phyloP scores from a whole-genome alignment of 768 basidiomycete genomes.

The Paxillus ammoniavirescens region DNA sequence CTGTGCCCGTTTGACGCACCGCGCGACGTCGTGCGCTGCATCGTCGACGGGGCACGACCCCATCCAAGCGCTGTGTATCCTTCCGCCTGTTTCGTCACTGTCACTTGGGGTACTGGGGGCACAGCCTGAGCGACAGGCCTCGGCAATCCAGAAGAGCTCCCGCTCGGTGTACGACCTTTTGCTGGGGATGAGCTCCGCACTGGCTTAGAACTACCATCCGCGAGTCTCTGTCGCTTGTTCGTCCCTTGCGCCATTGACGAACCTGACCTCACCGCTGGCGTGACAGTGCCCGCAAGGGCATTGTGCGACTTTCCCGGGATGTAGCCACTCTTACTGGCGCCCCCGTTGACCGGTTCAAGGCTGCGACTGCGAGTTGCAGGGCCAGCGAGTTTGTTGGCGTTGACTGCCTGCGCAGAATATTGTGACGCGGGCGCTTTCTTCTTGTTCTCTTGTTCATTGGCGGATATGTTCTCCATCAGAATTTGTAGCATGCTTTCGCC shows the following conservation, averaged over 20 bases:
- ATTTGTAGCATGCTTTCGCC: slow-evolving; percentile 79
- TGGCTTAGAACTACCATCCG: slow-evolving; percentile 34
- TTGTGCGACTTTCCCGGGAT: slow-evolving; percentile 31
- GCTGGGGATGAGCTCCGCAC: slow-evolving; percentile 24
- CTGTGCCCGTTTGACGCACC: slow-evolving; percentile 19
- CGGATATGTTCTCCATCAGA: slow-evolving; percentile 69
- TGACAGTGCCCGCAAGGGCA: slow-evolving; percentile 39
- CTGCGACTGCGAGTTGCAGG: slow-evolving; percentile 27
- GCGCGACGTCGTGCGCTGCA: slow-evolving; percentile 27
- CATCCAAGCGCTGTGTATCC: slow-evolving; percentile 30
- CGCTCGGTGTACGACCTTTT: slow-evolving; percentile 29
- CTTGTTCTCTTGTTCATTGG: slow-evolving; percentile 80
- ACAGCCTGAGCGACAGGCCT: slow-evolving; percentile 4
- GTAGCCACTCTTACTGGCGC: slow-evolving; percentile 19
- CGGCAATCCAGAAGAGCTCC: slow-evolving; percentile 13
- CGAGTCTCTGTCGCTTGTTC: slow-evolving; percentile 61
- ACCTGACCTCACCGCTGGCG: slow-evolving; percentile 58
- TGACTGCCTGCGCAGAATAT: slow-evolving; percentile 30
- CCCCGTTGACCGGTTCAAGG: slow-evolving; percentile 20
- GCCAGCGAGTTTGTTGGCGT: slow-evolving; percentile 13
- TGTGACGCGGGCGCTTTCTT: slow-evolving; percentile 43
- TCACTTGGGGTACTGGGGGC: slow-evolving; percentile 11
- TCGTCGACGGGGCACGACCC: slow-evolving; percentile 36
- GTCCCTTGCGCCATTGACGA: slow-evolving; percentile 43
- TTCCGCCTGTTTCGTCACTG: slow-evolving; percentile 25